phyloP scores from a whole-genome alignment of 441 rosid species.

The Adansonia madagascariensis region DNA sequence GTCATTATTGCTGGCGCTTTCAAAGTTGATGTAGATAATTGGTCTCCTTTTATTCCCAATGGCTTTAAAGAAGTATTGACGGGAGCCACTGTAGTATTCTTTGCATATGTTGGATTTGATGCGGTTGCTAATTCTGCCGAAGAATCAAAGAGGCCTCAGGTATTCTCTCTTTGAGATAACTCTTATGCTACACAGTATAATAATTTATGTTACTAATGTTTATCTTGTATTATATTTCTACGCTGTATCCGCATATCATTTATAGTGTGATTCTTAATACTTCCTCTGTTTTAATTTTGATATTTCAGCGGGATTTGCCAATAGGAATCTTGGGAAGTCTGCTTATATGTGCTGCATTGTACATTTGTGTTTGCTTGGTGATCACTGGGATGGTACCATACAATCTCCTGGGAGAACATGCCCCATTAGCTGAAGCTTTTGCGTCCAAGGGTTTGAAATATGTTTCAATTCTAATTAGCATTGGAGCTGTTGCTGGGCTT shows the following conservation, averaged over 20 bases:
- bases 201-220: neutral
- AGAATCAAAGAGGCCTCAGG: conserved; percentile 92
- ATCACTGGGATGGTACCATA: conserved; percentile 95
- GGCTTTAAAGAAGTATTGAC: conserved; percentile 78
- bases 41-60: conserved; percentile 95
- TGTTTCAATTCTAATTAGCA: conserved; percentile 75
- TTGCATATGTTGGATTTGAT: conserved; percentile 97
- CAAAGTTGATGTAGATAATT: conserved; percentile 81
- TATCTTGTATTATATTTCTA: conserved; percentile 11
- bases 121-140: conserved; percentile 97
- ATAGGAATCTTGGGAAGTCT: conserved; percentile 92
- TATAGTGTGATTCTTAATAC: conserved; percentile 24
- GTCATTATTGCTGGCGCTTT: conserved; percentile 81
- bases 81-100: conserved; percentile 92
- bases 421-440: conserved; percentile 89
- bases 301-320: conserved; percentile 82
- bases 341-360: conserved; percentile 67
- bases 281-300: conserved; percentile 26
- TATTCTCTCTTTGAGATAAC: conserved; percentile 30
- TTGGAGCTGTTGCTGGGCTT: conserved; percentile 98
- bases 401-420: conserved; percentile 76
- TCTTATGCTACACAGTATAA: conserved; percentile 17
- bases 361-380: conserved; percentile 85
- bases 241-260: neutral
- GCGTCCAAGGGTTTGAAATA: conserved; percentile 83